phyloP scores from a whole-genome alignment of 1,139 yeast species.

The Lodderomyces elongisporus region DNA sequence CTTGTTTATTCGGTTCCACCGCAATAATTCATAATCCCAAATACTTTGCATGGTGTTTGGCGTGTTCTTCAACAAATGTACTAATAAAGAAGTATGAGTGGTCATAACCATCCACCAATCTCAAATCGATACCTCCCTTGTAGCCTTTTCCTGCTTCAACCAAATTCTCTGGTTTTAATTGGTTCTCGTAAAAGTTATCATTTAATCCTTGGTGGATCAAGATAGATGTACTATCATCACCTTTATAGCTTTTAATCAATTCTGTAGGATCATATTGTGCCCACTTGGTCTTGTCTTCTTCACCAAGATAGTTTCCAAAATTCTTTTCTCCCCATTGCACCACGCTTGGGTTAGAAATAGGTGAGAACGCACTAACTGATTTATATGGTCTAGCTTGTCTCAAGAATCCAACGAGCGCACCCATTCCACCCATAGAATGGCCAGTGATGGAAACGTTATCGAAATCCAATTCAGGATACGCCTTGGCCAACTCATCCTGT shows the following conservation, averaged over 20 bases:
- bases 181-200: slow-evolving; percentile 69
- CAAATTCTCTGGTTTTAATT: slow-evolving; percentile 74
- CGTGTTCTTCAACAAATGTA: slow-evolving; percentile 77
- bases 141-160: slow-evolving; percentile 58
- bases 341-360: slow-evolving; percentile 72
- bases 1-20: slow-evolving; percentile 12
- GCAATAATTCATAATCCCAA: slow-evolving; percentile 43
- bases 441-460: slow-evolving; percentile 72
- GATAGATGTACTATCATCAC: slow-evolving; percentile 51
- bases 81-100: slow-evolving; percentile 87
- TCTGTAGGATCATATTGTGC: slow-evolving; percentile 73
- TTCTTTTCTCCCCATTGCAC: slow-evolving; percentile 85
- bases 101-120: slow-evolving; percentile 78
- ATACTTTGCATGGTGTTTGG: slow-evolving; percentile 79
- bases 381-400: slow-evolving; percentile 69
- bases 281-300: slow-evolving; percentile 53
- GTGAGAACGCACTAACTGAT: slow-evolving; percentile 88
- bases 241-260: slow-evolving; percentile 52
- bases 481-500: slow-evolving; percentile 42
- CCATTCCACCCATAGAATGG: slow-evolving; percentile 98
- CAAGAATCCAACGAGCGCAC: slow-evolving; percentile 77
- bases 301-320: slow-evolving; percentile 72
- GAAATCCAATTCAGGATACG: slow-evolving; percentile 52
- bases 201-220: slow-evolving; percentile 79
- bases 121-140: slow-evolving; percentile 56